Base-by-base conservation (phyloP, 2,329 filamentous ascomycete species). In the Orbilia oligospora region DNA sequence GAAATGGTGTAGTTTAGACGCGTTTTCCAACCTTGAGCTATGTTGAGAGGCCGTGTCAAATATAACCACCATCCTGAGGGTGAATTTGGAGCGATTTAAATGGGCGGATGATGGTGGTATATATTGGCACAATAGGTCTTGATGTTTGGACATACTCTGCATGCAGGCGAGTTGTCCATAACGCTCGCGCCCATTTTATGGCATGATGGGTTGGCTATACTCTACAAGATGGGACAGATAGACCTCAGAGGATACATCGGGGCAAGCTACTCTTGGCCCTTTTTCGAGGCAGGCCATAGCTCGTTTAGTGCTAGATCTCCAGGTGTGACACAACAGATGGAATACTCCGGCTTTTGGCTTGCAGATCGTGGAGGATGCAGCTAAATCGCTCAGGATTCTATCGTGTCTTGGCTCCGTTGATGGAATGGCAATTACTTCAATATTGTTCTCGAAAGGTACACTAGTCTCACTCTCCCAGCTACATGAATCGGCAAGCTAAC, bases 1-100 rank as follows among this genome's bases (percentile, higher is more conserved):
- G 68, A 72, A 67, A 69, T 58, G 44, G 53, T 78, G 73, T 69
- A 53, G 14, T 61, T 16, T 55, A 20, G 63, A 72, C 75, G 63
- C 55, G 53, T 72, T 72, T n/a, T 65, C 58, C 71, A 24, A 0
- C 33, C 14, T 18, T 10, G 18, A 30, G 61, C 46, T 48, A 30
- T 66, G 44, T n/a, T 56, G 38, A 20, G 24, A 58, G 22, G 66
- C 53, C 14, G 33, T 71, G 38, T 30, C 67, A 36, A 27, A 27
- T 18, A n/a, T 33, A 41, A 22, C 20, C 24, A 38, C 20, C 36
- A 24, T 63, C 30, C 27, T n/a, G 48, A 41, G 58, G 41, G 44
- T 14, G 9, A 55, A 33, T n/a, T 33, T 36, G 46, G 33, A 12
- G 41, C 38, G 27, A 49, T 18, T 20, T 14, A 63, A 46, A 27